Base-by-base conservation (phyloP, 805 yeast species). In the Hanseniaspora pseudoguilliermondii region DNA sequence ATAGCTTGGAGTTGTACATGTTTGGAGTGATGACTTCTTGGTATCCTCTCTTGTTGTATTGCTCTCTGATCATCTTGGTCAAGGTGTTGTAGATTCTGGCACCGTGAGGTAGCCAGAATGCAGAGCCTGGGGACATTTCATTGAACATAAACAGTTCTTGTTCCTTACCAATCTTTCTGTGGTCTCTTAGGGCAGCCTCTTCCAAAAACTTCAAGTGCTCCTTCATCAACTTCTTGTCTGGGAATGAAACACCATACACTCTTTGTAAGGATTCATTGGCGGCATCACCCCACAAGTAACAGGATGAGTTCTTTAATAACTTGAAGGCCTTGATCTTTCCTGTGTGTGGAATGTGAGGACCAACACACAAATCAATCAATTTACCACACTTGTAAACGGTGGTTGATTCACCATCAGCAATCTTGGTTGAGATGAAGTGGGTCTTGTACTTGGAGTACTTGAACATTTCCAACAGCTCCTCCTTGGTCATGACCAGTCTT, bases 31-130 rank as follows among this genome's bases (percentile, higher is more conserved):
- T 91, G 62, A 93, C 98, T 75, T 93, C 99, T 61, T 93, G 96
- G 71, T 86, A 93, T 41, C 97, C 97, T 72, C 98, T 84, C 73
- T 80, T 82, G 67, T 84, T 82, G 74, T 93, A 93, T 75, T 93
- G 95, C 55, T 71, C 68, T 73, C 91, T 81, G 73, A 93, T 69
- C 71, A 88, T 72, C 35, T 86, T 89, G 63, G 82, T 81, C 70
- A 93, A 76, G 58, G 87, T 80, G 72, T 87, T 87, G 79, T 93
- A 93, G 68, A 93, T 93, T 75, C 97, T 85, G 49, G 99, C 83
- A 73, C 99, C 99, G 67, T 91, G 98, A 52, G 99, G 99, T 65
- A 93, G 79, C 97, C 97, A 93, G 81, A 93, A 93, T 59, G 95
- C 90, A 42, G 95, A 82, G 62, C 99, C 99, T 55, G 99, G 99